Conservation (phyloP, 768 basidiomycete genomes). For the Russula vinacea region DNA sequence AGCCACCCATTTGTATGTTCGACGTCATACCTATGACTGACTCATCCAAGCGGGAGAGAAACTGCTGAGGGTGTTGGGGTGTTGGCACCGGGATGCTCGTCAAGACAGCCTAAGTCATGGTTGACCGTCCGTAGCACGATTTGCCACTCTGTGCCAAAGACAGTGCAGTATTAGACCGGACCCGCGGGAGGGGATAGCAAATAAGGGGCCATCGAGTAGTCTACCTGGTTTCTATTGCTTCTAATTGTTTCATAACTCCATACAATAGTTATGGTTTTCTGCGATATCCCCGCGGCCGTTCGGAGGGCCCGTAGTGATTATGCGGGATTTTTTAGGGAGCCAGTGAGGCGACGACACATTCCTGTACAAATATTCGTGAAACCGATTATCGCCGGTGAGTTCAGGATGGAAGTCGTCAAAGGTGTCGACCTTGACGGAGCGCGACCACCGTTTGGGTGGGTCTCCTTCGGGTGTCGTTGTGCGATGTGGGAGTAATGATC, state of each 20-base stretch:
- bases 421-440: constrained; percentile 74
- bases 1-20: neutral
- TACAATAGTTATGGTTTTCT: neutral
- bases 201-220: neutral
- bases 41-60: neutral
- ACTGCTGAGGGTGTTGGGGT: neutral
- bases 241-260: neutral
- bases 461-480: too few relatives aligned
- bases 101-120: neutral
- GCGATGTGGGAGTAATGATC: constrained; percentile 42
- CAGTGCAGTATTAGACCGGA: neutral
- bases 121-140: neutral
- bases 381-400: constrained; percentile 78
- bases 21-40: neutral
- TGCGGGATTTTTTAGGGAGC: neutral
- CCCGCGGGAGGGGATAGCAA: neutral
- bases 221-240: neutral
- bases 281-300: neutral
- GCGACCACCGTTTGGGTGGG: constrained; percentile 73
- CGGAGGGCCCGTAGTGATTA: neutral
- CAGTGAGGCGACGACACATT: constrained; percentile 54
- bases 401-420: constrained; percentile 95
- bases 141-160: neutral
- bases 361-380: constrained; percentile 89
- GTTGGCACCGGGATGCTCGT: neutral